Conservation (phyloP, 305 asterid species). For the Plantago lanceolata region DNA sequence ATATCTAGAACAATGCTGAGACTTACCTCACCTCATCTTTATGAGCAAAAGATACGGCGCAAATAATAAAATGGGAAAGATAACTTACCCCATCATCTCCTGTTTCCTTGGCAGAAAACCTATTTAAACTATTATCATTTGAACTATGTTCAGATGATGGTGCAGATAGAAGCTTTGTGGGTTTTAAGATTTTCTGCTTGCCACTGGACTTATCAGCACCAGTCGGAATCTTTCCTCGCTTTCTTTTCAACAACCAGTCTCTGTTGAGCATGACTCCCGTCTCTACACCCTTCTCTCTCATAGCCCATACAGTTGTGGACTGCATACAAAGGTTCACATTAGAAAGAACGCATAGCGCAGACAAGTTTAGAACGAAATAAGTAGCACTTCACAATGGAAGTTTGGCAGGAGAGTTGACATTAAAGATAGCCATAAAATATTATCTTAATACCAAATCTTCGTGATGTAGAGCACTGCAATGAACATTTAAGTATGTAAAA, state of each 20-base stretch:
- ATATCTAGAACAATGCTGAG: not conserved
- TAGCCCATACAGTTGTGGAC: constrained; percentile 36
- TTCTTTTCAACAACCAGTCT: constrained; percentile 81
- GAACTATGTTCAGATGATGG: constrained; percentile 34
- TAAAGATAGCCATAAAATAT: constrained; percentile 17
- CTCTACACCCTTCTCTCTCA: constrained; percentile 58
- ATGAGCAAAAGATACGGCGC: constrained; percentile 12
- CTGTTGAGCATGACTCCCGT: constrained; percentile 51
- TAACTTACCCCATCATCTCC: constrained; percentile 86
- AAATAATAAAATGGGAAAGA: constrained; percentile 21
- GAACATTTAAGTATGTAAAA: constrained; percentile 8
- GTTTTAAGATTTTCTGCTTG: constrained; percentile 39
- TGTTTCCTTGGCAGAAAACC: constrained; percentile 52
- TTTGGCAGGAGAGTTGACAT: constrained; percentile 9
- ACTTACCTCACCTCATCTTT: constrained; percentile 7
- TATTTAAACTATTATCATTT: constrained; percentile 37
- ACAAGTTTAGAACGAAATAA: constrained; percentile 19
- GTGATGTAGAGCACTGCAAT: not conserved
- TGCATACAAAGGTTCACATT: constrained; percentile 23
- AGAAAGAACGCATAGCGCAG: constrained; percentile 18
- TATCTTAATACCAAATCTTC: not conserved
- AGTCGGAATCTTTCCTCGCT: constrained; percentile 62
- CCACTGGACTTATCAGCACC: constrained; percentile 46
- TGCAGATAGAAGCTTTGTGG: constrained; percentile 38
- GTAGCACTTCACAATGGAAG: constrained; percentile 6